Base-by-base conservation (phyloP, 768 basidiomycete genomes). In the Porphyrellus cyaneotinctus region DNA sequence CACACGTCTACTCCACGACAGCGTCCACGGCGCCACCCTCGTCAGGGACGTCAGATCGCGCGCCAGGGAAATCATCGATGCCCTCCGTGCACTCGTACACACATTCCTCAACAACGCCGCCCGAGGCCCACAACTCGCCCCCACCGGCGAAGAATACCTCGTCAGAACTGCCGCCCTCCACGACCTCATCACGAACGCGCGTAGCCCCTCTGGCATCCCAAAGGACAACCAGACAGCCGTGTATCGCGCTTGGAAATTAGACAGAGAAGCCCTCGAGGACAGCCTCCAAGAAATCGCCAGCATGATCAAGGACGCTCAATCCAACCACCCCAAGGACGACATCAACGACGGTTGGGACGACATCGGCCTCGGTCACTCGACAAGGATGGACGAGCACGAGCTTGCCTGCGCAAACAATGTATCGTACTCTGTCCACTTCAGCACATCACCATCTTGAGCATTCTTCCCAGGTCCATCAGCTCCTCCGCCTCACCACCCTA, bases 261-360 rank as follows among this genome's bases (percentile, higher is more conserved):
- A 87, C 61, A 72, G 75, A 30, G 82, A 71, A 6, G 77, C 83
- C 37, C 66, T 91, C 45, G 75, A 78, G 22, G 88, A 91, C 61
- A 82, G 75, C 6, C 60, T 83, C 20, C 66, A 73, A 3, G 88
- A 91, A 58, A 68, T 87, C 13, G 69, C 70, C 26, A 77, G 76
- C 47, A 78, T 88, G 72, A 69, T 82, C 49, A 70, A 76, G 26
- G 67, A 76, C 24, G 70, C 61, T 3, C 62, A 59, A 14, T 66
- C 63, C 13, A 72, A 72, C 14, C 66, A 69, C 39, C 17, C 47
- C 1, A 33, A 41, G 5, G 51, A 52, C 23, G 47, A 52, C 11
- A 3, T 45, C 9, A 75, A 78, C 50, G 80, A 82, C 62, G 85
- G 83, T 5, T 86, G 84, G 85, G 79, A 79, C 50, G 86, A 87